Base-by-base conservation (phyloP, 768 basidiomycete genomes). In the Boletus sp. region DNA sequence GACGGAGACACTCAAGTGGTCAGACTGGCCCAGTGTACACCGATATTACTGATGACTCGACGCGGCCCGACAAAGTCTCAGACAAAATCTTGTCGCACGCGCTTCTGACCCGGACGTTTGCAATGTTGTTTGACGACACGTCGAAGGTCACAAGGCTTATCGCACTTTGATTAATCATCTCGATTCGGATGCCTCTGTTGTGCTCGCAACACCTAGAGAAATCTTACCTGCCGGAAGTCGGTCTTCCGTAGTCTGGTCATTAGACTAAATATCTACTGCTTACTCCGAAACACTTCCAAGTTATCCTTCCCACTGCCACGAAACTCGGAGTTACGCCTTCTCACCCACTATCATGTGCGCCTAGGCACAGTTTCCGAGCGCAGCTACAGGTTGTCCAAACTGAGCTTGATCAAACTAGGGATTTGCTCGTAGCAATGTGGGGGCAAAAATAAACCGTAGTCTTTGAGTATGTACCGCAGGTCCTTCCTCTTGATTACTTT, bases 141-240 rank as follows among this genome's bases (percentile, higher is more conserved):
- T 25, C 5, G 25, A 43, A 49, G 43, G 34, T 13, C n/a, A 29
- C 54, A 7, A 41, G 30, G 14, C 33, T 32, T 32, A 32, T 32
- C 30, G 30, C 32, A 33, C 33, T 33, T 33, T 14, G 13, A 33
- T 5, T 33, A 56, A 57, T 14, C 55, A 56, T 40, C 32, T 61
- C 30, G 54, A 61, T 13, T 38, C 40, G 19, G 49, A 56, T 37
- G 47, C 54, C 17, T 38, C 47, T 42, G 43, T 41, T 33, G 6
- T 48, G 7, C 61, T 61, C 34, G 44, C 64, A 32, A 55, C 50
- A 7, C 42, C 53, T 29, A 58, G 62, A n/a, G 39, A n/a, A n/a
- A 47, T n/a, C 50, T 54, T 39, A 64, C 33, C 33, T 33, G 13
- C 33, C 13, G 33, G 33, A 33, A 13, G 25, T 25, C 25, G 25